Evolutionary conservation across 2,329 filamentous ascomycete genomes (phyloP).

Genomic region (Ceratocystis lukuohia): DNA sequence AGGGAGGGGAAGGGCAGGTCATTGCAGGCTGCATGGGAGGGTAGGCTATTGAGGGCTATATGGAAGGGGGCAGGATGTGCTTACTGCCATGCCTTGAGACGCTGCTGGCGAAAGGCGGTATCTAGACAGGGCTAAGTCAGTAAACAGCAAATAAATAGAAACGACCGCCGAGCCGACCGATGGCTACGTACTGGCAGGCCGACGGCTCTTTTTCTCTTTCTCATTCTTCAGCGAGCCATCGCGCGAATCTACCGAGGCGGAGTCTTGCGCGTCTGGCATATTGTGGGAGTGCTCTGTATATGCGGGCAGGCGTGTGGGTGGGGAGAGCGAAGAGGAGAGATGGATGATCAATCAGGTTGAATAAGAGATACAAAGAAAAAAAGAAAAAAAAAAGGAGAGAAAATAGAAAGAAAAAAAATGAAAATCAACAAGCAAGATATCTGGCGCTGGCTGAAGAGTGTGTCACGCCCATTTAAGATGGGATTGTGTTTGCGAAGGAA

Average conservation of each 20-base stretch:
- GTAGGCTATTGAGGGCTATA: slow-evolving; percentile 15
- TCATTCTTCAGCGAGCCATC: slow-evolving; percentile 37
- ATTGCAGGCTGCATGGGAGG: slow-evolving; percentile 36
- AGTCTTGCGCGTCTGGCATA: slow-evolving; percentile 33
- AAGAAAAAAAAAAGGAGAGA: background rate
- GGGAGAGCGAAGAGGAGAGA: background rate
- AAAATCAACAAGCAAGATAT: background rate
- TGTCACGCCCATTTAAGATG: background rate
- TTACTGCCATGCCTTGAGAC: slow-evolving; percentile 97
- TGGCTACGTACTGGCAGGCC: slow-evolving; percentile 58
- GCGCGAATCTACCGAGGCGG: slow-evolving; percentile 42
- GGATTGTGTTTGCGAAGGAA: background rate
- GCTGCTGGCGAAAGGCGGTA: slow-evolving; percentile 92
- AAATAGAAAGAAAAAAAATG: background rate
- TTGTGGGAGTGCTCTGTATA: slow-evolving; percentile 19
- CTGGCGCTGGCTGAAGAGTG: background rate
- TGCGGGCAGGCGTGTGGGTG: background rate
- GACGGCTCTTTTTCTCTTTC: slow-evolving; percentile 80
- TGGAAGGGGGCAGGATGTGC: slow-evolving; percentile 25
- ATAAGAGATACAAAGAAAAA: slow-evolving; percentile 1
- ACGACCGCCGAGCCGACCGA: background rate
- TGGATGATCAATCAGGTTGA: background rate
- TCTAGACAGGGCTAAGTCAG: slow-evolving; percentile 38
- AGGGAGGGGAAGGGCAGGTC: background rate
- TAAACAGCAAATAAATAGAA: background rate